Evolutionary conservation across 306 rosid species (phyloP).

Genomic region (Prunus campanulata): DNA sequence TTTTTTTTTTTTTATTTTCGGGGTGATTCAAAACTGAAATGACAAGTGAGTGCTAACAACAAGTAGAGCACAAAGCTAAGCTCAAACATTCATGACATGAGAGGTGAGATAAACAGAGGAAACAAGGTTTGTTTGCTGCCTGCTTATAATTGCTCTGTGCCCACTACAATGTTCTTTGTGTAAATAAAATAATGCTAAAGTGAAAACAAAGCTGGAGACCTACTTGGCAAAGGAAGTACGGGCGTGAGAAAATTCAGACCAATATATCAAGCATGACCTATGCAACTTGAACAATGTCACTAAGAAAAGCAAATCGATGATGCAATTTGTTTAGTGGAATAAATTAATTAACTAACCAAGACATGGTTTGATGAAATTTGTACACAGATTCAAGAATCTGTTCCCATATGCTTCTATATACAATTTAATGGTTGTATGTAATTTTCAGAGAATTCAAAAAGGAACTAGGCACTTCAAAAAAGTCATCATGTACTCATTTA

Average conservation of each 20-base stretch:
- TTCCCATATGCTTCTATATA: neutral
- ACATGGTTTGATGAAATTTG: neutral
- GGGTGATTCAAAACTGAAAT: slow-evolving; percentile 29
- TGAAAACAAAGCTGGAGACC: slow-evolving; percentile 11
- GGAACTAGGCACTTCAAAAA: too few relatives aligned
- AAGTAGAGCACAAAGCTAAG: slow-evolving; percentile 29
- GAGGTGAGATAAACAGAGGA: slow-evolving; percentile 16
- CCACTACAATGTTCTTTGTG: slow-evolving; percentile 13
- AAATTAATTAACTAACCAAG: slow-evolving; percentile 2
- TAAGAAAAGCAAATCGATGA: slow-evolving; percentile 18
- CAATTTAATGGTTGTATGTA: neutral
- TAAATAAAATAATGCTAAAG: neutral
- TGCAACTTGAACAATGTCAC: slow-evolving; percentile 24
- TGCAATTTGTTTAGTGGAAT: slow-evolving; percentile 30
- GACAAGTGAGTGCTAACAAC: slow-evolving; percentile 35
- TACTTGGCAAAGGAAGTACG: neutral
- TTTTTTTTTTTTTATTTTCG: neutral
- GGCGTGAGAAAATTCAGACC: slow-evolving; percentile 12
- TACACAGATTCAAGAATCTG: neutral
- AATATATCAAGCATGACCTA: slow-evolving; percentile 21
- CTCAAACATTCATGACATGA: slow-evolving; percentile 22
- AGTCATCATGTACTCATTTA: too few relatives aligned
- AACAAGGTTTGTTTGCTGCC: slow-evolving; percentile 3
- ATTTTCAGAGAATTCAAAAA: neutral
- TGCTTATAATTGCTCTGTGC: slow-evolving; percentile 14